Base-by-base conservation (phyloP, 306 rosid species). In the Abrus pulchellus region DNA sequence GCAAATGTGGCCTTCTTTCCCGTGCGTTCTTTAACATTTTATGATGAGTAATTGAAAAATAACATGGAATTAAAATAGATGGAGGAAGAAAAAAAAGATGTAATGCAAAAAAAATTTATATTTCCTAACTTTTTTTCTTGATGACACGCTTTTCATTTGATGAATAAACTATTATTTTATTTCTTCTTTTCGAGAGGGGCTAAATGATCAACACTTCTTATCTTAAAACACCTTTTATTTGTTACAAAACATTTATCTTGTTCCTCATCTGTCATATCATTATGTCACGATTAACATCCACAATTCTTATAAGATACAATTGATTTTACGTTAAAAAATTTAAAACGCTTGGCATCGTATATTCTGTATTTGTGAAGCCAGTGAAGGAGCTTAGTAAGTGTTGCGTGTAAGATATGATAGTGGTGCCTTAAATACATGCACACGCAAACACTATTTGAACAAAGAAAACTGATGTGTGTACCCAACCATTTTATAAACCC, bases 341-440 rank as follows among this genome's bases (percentile, higher is more conserved):
- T 3, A 7, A 36, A 36, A 36, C 57, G 68, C 11, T 29, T 75
- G 1, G 32, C 38, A 49, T 67, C 1, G n/a, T 8, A 45, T 52
- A 45, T 67, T 36, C 1, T 29, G 40, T 83, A 40, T 55, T 69
- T 34, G 68, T 80, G 68, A 85, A 85, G 85, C 65, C 61, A 1
- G 41, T 20, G 14, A 14, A 32, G 41, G n/a, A 13, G 69, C 38
- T 14, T 4, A 3, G 80, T 33, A 74, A 72, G 80, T 81, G 74
- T 83, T 81, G 91, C 93, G 89, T 89, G 89, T 41, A 87, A 83
- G 87, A 65, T 61, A 73, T 72, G 74, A 81, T 40, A 63, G 80
- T 44, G 76, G 61, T 72, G 78, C 48, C 88, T 84, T 84, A 14
- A 68, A 40, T 41, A 62, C 43, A 43, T 12, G 47, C 3, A 40